Base-by-base conservation (phyloP, 2,329 filamentous ascomycete species). In the Coniella vitis region DNA sequence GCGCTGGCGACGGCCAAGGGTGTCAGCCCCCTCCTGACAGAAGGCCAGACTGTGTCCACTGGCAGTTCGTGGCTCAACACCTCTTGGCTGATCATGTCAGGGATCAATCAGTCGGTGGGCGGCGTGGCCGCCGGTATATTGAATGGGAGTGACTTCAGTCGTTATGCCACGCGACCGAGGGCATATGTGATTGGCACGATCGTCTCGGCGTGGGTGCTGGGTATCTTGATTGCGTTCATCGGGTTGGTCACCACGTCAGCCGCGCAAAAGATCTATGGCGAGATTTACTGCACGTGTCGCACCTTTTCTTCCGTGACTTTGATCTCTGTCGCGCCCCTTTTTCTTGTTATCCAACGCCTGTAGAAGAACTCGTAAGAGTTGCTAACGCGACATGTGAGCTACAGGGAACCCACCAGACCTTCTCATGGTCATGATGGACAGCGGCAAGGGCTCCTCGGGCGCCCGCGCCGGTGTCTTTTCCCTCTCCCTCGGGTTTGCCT, bases 21-120 rank as follows among this genome's bases (percentile, higher is more conserved):
- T 2, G 68, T 70, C 4, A 72, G 72, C 22, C 55, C 71, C 3
- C 62, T 76, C 3, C 69, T 73, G 57, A 61, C 59, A 22, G 58
- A 62, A 20, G 67, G 64, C 12, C 60, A 68, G 34, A 53, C 55
- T 1, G 58, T 72, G 2, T 65, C 69, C 0, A 50, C 57, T n/a
- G 58, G 57, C 4, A n/a, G n/a, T n/a, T n/a, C n/a, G n/a, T 67
- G 64, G 50, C 49, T 63, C 62, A 67, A 65, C 52, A 55, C 63
- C 0, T 69, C 66, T 1, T 73, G 70, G 69, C 60, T 72, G 8
- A 68, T 72, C 48, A 69, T 72, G 66, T 62, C 65, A 10, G 68
- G 68, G 0, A 67, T 72, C 45, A 72, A 71, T 47, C 68, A 71
- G 41, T 63, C 63, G 22, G 55, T 73, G 10, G 70, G 70, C 1